Base-by-base conservation (phyloP, 179 eudicot species). In the Gypsophila paniculata region DNA sequence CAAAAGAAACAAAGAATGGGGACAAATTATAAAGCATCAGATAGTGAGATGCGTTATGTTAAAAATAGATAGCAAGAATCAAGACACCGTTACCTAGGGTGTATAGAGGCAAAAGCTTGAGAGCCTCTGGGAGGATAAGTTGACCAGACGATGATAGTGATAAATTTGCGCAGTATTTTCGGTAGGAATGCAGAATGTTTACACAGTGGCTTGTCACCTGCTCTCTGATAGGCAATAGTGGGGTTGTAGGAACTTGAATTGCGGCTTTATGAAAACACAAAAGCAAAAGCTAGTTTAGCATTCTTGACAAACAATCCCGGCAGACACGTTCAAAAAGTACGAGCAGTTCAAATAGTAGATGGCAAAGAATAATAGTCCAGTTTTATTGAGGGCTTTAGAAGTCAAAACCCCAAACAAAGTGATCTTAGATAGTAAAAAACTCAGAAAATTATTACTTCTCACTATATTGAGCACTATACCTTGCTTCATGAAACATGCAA, bases 41-140 rank as follows among this genome's bases (percentile, higher is more conserved):
- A 29, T 29, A 29, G 34, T 29, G 1, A 29, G 34, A 29, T 29
- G 34, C 25, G n/a, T 23, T 26, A 9, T 67, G 22, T 1, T 22
- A 25, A 68, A 51, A 21, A 51, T 68, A 49, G 42, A 68, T 51
- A n/a, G 59, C 17, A 15, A 68, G 71, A 26, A 29, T 68, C 42
- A 49, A 68, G 44, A 68, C 6, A 26, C 25, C 23, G 29, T 68
- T 79, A 93, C 98, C 98, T 53, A 91, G 94, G 4, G 97, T 83
- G 77, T 93, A 93, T 15, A 93, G 82, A 75, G 98, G 98, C 71
- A 93, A 83, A 75, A 91, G 80, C 78, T 93, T 93, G 77, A 93
- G 98, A 58, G 96, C 97, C 85, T 93, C 98, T 18, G 98, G 98
- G 61, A 93, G 92, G 76, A 93, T 91, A 84, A 93, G 98, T 77